Evolutionary conservation across 1,139 yeast genomes (phyloP), one percentile per base, ranked within the genome.

Genomic region (Blastobotrys serpentis): DNA sequence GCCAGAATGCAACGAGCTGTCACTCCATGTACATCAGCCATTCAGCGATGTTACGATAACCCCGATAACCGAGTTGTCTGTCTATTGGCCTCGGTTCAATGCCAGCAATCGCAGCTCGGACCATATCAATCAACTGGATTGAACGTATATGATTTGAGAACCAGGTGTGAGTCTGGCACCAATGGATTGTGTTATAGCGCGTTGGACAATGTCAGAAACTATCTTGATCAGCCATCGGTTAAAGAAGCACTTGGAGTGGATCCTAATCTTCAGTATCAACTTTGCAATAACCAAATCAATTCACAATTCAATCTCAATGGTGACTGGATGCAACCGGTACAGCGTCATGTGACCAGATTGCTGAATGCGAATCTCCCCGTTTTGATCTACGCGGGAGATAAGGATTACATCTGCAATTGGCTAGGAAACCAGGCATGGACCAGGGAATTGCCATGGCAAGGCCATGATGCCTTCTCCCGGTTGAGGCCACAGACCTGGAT

Each of bases 81-180:
- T 77, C 90, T 86, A 49, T 95, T 95, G 13, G 98, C 98, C 32
- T 74, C 92, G 21, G 78, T 87, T 54, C 87, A 86, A 74, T 92
- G 98, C 78, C 86, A 88, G 74, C 84, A 84, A 60, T 90, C 84
- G 50, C 84, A 84, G 71, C 71, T 90, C 75, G 89, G 84, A 19
- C 96, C 98, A 18, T 90, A 84, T 73, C 90, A 84, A 68, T 77
- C 77, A 66, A 84, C 96, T 14, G 98, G 98, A 43, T 81, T 85
- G 69, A 90, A 92, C 64, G 95, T 88, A 47, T 92, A 92, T 67
- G 98, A 92, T 64, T 84, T 92, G 57, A 82, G 98, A 70, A 80
- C 79, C 62, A 77, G 79, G 69, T 92, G 98, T 71, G 40, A 36
- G 4, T 90, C 36, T 2, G 89, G 85, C 62, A 85, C 85, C 51